Percentiles rank a stretch among this genome's conserved stretches.
phyloP scores from a whole-genome alignment of 805 yeast genomes.

The Danielia reshetovae region DNA sequence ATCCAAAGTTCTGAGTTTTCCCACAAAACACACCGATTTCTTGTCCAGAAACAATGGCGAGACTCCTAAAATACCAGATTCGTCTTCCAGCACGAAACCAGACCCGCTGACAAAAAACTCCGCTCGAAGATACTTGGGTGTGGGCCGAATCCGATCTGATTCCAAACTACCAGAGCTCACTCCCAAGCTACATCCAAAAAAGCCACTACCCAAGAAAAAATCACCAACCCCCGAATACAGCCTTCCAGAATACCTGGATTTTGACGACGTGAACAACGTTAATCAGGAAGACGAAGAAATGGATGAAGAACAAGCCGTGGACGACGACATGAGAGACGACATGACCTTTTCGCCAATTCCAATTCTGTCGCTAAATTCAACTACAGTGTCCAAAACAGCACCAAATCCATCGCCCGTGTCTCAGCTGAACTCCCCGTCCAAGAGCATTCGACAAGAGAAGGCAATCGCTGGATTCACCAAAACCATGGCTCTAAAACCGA shows the following conservation, averaged over 20 bases:
- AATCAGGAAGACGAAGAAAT: neutral
- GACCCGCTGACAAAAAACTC: too few species aligned
- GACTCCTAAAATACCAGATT: too few species aligned
- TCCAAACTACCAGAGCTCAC: too few species aligned
- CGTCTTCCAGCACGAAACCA: too few species aligned
- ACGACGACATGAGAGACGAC: neutral
- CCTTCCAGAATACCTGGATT: neutral
- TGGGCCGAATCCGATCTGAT: too few species aligned
- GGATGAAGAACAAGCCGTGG: neutral
- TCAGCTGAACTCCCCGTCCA: neutral
- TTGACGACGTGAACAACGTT: neutral
- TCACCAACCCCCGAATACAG: too few species aligned
- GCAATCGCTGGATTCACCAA: neutral
- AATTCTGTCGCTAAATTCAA: neutral
- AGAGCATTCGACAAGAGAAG: neutral
- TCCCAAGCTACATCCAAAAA: too few species aligned
- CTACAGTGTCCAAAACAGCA: neutral
- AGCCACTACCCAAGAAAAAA: too few species aligned
- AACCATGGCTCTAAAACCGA: neutral
- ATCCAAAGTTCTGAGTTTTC: too few species aligned
- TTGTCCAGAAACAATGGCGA: too few species aligned
- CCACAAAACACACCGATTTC: too few species aligned
- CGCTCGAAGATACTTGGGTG: too few species aligned
- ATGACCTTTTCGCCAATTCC: conserved; percentile 3
- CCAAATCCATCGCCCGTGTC: neutral